Percentiles rank a stretch among this genome's conserved stretches.
Conservation (phyloP, 179 eudicot species). For the Spinacia oleracea region DNA sequence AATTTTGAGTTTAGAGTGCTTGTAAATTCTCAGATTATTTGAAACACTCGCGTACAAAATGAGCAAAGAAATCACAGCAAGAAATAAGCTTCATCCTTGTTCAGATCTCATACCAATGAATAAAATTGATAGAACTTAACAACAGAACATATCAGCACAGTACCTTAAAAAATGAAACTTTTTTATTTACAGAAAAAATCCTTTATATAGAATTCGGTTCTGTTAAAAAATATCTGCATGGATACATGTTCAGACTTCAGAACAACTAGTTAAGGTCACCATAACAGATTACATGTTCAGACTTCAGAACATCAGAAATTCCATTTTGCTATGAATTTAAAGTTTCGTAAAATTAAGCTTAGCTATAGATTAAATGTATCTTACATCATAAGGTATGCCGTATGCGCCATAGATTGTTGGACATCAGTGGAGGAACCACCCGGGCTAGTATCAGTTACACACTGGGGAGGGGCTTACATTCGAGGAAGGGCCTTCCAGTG, state of each 20-base stretch:
- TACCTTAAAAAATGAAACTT: no score
- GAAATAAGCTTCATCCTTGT: not conserved
- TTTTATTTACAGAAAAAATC: no score
- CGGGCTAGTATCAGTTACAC: no score
- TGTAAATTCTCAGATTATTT: not conserved
- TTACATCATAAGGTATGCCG: slow-evolving; percentile 8
- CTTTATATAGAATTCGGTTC: no score
- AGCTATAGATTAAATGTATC: not conserved
- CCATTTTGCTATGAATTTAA: not conserved
- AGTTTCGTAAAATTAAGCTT: not conserved
- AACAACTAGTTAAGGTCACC: not conserved
- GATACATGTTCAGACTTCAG: not conserved
- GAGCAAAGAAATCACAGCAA: not conserved
- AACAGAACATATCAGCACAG: not conserved
- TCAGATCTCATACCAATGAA: not conserved
- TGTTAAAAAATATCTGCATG: not conserved
- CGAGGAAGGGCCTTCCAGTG: no score
- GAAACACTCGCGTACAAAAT: not conserved
- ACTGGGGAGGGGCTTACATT: no score
- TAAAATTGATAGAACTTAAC: not conserved
- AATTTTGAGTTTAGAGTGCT: no score
- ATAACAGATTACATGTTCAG: not conserved
- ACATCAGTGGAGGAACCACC: not conserved
- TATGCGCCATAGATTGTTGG: not conserved
- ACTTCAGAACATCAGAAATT: not conserved